These are phyloP conservation scores for Anastatica hierochuntica DNA, from an alignment of 345 rosid species.

Conservation along the genomic window DNA sequence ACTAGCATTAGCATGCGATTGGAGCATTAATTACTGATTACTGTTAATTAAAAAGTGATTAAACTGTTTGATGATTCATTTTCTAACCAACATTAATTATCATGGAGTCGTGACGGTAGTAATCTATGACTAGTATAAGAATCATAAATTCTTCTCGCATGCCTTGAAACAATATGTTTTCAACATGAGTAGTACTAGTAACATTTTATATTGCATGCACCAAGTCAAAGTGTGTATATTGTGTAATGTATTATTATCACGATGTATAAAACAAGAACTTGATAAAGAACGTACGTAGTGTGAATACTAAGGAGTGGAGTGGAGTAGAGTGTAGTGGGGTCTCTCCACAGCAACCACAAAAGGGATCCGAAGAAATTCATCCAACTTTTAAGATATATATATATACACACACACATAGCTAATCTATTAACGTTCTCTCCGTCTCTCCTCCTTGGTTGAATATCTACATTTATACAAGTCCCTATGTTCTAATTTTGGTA, in stretches of 20 bases:
- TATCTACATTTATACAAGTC: not conserved
- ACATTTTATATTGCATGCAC: not conserved
- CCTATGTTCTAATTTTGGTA: not conserved
- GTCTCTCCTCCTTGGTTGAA: not conserved
- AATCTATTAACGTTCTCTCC: not conserved
- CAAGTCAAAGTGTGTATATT: not conserved
- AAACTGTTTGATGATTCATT: not conserved
- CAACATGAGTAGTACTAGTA: not conserved
- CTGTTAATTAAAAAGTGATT: not conserved
- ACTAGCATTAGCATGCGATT: slow-evolving; percentile 23
- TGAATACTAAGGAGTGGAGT: slow-evolving; percentile 3
- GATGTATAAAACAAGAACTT: slow-evolving; percentile 1
- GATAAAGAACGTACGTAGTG: slow-evolving; percentile 9
- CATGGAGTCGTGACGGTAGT: too few species aligned
- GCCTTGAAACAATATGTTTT: not conserved
- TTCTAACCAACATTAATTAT: too few species aligned
- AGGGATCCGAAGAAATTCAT: slow-evolving; percentile 20
- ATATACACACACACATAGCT: too few species aligned
- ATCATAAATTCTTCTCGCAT: slow-evolving; percentile 2
- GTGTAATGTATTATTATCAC: not conserved
- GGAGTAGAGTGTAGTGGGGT: slow-evolving; percentile 27
- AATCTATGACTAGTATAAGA: not conserved
- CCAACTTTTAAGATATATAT: not conserved
- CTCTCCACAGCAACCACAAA: slow-evolving; percentile 19
- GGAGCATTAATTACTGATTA: slow-evolving; percentile 17